Evolutionary conservation across 1,139 yeast genomes (phyloP), one percentile per base, ranked within the genome.

Genomic region (Protomyces inouyei): DNA sequence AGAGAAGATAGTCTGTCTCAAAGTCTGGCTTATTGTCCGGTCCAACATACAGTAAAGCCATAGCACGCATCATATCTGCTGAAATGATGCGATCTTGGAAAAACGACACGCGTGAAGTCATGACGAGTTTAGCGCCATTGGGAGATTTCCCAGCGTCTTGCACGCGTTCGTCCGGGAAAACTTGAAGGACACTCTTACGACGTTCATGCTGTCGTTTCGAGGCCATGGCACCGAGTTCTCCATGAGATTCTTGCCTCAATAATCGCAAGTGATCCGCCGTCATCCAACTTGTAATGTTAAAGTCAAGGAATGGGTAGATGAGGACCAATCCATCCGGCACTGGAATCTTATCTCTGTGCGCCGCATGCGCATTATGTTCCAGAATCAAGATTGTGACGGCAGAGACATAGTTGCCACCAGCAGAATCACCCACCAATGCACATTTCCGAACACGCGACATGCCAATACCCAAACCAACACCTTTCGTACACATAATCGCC

Each of bases 91-190:
- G 61, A 64, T 70, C 72, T 51, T 68, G 59, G 60, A 70, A 70
- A 60, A 69, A 70, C 5, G 71, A 66, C 23, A 70, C 72, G n/a
- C 72, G 60, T 9, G 72, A 70, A 38, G 72, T 70, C 69, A 70
- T 68, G 36, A 71, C 71, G 14, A 70, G 66, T 16, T 54, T 40
- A 6, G 65, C 56, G 18, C 65, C 64, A 3, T 51, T 56, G 6
- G 48, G n/a, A n/a, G 37, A 25, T 18, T 52, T 40, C 12, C 37
- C 46, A 0, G 5, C 46, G 14, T 53, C 57, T 37, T 37, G 43
- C 16, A 37, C 43, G 5, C 43, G 43, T 37, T 37, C 43, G 25
- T 60, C 64, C 16, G 64, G 60, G 14, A 45, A 55, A 21, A 56
- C 57, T 21, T 61, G 61, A 8, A 61, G 36, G 21, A 61, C 65